Conservation (phyloP, 2,329 filamentous ascomycete species). For the Phyllosticta capitalensis region DNA sequence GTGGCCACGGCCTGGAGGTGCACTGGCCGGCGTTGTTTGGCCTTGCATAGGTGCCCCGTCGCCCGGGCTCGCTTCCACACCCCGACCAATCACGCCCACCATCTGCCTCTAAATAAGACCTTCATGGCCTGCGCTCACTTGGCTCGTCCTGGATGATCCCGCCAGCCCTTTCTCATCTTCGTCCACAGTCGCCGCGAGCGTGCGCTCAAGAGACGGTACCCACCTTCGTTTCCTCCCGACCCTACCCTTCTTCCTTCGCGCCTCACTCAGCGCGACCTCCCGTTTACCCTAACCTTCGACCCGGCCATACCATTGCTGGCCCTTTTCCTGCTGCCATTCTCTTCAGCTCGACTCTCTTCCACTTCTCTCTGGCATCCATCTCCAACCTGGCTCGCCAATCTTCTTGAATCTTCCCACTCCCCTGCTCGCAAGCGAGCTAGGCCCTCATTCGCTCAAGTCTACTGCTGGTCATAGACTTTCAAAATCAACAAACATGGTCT, state of each 20-base stretch:
- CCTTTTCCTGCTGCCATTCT: background rate
- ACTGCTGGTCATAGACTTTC: slow-evolving; percentile 7
- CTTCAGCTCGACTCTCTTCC: background rate
- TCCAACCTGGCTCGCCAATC: background rate
- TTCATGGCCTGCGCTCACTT: background rate
- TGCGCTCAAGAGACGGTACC: background rate
- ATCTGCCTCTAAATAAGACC: background rate
- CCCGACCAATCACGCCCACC: background rate
- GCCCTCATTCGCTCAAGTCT: slow-evolving; percentile 4
- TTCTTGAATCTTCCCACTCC: background rate
- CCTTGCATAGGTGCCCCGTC: background rate
- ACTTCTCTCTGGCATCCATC: background rate
- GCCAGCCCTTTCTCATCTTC: background rate
- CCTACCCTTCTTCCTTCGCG: background rate
- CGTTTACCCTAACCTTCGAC: background rate
- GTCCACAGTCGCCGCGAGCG: background rate
- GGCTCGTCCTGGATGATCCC: background rate
- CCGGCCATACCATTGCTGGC: too few species aligned
- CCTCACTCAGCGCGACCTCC: background rate
- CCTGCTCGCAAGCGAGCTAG: slow-evolving; percentile 7
- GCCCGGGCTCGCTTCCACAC: background rate
- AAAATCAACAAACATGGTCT: slow-evolving; percentile 3
- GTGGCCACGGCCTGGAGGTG: too few species aligned
- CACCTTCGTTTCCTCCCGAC: background rate
- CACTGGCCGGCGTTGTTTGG: too few species aligned